Percentiles rank a stretch among this genome's conserved stretches.
phyloP scores from a whole-genome alignment of 257 asterid genomes.

The Capsicum chinense region DNA sequence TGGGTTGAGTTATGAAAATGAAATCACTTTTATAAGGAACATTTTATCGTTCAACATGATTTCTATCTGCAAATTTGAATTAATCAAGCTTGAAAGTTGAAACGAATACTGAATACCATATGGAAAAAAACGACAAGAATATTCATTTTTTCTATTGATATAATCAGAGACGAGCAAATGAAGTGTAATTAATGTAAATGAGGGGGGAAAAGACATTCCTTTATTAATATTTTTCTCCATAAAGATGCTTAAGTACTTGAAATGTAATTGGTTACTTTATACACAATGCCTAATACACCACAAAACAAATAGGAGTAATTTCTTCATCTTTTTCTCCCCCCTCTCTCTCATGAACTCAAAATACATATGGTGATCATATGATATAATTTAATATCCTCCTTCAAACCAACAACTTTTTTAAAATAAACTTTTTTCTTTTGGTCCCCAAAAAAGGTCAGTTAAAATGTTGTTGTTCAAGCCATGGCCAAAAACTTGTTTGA shows the following conservation, averaged over 20 bases:
- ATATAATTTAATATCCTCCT: background rate
- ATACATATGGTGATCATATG: slow-evolving; percentile 3
- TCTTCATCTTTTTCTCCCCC: too few relatives aligned
- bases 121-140: background rate
- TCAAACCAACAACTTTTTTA: background rate
- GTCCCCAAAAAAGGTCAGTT: slow-evolving; percentile 36
- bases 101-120: background rate
- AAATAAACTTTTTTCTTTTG: slow-evolving; percentile 5
- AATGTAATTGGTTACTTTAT: slow-evolving; percentile 33
- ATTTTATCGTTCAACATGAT: too few relatives aligned
- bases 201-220: background rate
- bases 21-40: background rate
- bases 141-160: background rate
- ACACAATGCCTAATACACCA: slow-evolving; percentile 21
- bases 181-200: background rate
- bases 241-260: slow-evolving; percentile 31
- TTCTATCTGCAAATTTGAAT: background rate
- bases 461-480: slow-evolving; percentile 90
- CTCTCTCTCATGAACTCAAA: background rate
- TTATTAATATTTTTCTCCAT: slow-evolving; percentile 31
- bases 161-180: background rate
- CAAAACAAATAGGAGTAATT: slow-evolving; percentile 10
- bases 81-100: background rate
- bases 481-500: slow-evolving; percentile 93
- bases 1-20: background rate